Conservation (phyloP, 257 asterid genomes). For the Nyctanthes arbortristis region DNA sequence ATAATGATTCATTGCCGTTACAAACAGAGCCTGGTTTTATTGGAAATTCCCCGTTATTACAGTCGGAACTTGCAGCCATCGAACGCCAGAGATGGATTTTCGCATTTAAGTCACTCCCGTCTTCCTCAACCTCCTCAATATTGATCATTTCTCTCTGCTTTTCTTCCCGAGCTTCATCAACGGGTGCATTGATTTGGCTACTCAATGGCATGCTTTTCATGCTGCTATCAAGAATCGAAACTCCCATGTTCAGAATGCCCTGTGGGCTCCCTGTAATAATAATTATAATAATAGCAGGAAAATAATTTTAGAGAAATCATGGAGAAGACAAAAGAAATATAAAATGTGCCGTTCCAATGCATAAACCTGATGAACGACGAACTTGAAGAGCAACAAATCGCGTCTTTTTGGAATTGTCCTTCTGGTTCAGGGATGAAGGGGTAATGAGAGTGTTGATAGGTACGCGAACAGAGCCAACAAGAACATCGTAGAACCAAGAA, state of each 20-base stretch:
- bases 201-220: slow-evolving; percentile 44
- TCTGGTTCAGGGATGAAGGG: neutral
- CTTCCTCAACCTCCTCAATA: slow-evolving; percentile 9
- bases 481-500: slow-evolving; percentile 66
- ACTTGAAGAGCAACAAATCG: slow-evolving; percentile 66
- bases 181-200: neutral
- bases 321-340: too few species aligned
- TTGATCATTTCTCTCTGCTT: slow-evolving; percentile 12
- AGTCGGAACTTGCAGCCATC: slow-evolving; percentile 34
- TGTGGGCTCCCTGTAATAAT: slow-evolving; percentile 53
- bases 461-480: slow-evolving; percentile 58
- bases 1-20: slow-evolving; percentile 35
- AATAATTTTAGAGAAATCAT: too few species aligned
- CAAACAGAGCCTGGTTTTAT: slow-evolving; percentile 34
- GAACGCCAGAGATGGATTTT: slow-evolving; percentile 56
- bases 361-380: slow-evolving; percentile 60
- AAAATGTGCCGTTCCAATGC: too few species aligned
- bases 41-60: slow-evolving; percentile 36
- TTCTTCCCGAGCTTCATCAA: slow-evolving; percentile 4
- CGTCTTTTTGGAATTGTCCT: slow-evolving; percentile 17
- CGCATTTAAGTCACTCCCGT: slow-evolving; percentile 5
- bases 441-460: slow-evolving; percentile 45
- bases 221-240: slow-evolving; percentile 45
- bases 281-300: too few species aligned
- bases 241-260: slow-evolving; percentile 85